Conservation (phyloP, 257 asterid genomes). For the Fraxinus quadrangulata region DNA sequence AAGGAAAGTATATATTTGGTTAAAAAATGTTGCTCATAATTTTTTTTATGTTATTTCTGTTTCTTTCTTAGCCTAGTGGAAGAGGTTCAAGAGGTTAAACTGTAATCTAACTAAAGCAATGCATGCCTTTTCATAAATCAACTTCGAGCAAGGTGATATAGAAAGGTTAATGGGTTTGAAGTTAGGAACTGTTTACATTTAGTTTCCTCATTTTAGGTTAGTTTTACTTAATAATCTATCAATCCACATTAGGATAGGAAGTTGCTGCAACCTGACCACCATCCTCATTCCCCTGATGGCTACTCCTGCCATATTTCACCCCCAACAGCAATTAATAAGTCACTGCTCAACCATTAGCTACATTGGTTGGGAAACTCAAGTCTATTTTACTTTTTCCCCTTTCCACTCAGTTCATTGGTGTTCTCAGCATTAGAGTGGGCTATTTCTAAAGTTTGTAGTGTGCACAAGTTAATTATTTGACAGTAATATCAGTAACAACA, state of each 20-base stretch:
- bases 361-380: not conserved
- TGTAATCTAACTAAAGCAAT: not conserved
- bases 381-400: conserved; percentile 12
- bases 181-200: not conserved
- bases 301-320: not conserved
- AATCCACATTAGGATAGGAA: not conserved
- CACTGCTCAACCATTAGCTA: not conserved
- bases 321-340: not conserved
- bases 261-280: not conserved
- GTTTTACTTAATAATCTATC: not conserved
- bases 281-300: not conserved
- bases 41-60: not conserved
- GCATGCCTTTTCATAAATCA: not conserved
- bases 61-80: not conserved
- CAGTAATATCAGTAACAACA: not conserved
- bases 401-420: not conserved
- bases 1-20: not conserved
- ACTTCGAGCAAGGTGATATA: not conserved
- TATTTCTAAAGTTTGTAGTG: not conserved
- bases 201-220: not conserved
- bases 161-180: not conserved
- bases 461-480: not conserved
- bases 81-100: not conserved
- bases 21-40: not conserved
- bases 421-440: not conserved